Evolutionary conservation across 345 rosid genomes (phyloP), one percentile per base, ranked within the genome.

Genomic region (Sisymbrium irio): DNA sequence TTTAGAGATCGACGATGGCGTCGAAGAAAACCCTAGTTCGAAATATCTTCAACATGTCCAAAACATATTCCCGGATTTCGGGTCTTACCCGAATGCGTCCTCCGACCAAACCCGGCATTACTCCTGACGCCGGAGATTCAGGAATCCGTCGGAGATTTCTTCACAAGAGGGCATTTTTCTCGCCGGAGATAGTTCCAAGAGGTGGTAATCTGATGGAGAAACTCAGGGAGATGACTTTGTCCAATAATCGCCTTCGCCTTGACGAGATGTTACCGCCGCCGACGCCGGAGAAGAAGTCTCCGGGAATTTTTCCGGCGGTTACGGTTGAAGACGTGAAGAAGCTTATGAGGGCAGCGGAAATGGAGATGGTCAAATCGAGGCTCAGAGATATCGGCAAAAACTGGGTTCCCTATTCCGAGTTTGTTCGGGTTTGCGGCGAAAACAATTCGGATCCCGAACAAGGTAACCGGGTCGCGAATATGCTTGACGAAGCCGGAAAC

Each of bases 261-360:
- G 91, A 89, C 25, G 89, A 80, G 9, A 56, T 89, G 79, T 28
- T 67, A 27, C 90, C 89, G 13, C 89, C 63, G 6, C 22, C 56
- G 53, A 32, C 56, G 44, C 25, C 69, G 58, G 75, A 57, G 68
- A 60, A 49, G 68, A 32, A 4, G 13, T 39, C 75, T 5, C 75
- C 72, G 57, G 80, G 30, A 1, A 4, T 1, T 27, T 69, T 69
- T 4, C 53, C 75, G 39, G 79, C 71, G 32, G 71, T 94, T 55
- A 85, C 94, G 72, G 88, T 78, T 73, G 86, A 68, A 67, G 96
- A 86, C 20, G 91, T 86, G 81, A 89, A 84, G 89, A 95, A 92
- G 89, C 69, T 95, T 46, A 67, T 92, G 75, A 83, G 72, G 75
- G 94, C 81, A 66, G 92, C 88, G 72, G 96, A 85, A 74, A 45